Percentiles rank a stretch among this genome's conserved stretches.
Evolutionary conservation across 331 rosid genomes (phyloP).

Genomic region (Malus hybrid): DNA sequence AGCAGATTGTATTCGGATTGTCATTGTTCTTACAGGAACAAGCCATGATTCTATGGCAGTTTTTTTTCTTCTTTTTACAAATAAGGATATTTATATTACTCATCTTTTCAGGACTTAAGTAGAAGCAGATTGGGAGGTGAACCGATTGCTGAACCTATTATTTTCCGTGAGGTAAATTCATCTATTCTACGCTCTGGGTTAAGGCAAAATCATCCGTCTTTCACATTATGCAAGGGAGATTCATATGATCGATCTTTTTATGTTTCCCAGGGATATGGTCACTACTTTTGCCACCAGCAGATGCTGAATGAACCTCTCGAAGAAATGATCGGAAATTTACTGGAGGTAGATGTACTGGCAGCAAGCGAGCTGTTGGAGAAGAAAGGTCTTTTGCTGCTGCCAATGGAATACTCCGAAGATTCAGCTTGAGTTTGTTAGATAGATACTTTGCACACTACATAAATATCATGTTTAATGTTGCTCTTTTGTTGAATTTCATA

Average conservation of each 20-base stretch:
- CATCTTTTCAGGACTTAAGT: slow-evolving; percentile 55
- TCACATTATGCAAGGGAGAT: not conserved
- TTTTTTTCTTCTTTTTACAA: not conserved
- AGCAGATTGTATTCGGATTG: not conserved
- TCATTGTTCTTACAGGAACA: not conserved
- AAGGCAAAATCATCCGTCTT: not conserved
- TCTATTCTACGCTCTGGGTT: not conserved
- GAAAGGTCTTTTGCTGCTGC: slow-evolving; percentile 63
- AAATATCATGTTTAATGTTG: not conserved
- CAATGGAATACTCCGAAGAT: slow-evolving; percentile 45
- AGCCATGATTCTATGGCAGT: not conserved
- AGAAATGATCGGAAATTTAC: slow-evolving; percentile 79
- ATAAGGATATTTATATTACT: not conserved
- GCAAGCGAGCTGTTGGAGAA: slow-evolving; percentile 60
- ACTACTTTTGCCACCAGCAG: slow-evolving; percentile 49
- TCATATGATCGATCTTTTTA: not conserved
- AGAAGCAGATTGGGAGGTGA: slow-evolving; percentile 56
- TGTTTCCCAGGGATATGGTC: slow-evolving; percentile 74
- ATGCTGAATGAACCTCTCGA: slow-evolving; percentile 72
- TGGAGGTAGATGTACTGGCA: slow-evolving; percentile 56
- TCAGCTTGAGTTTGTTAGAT: slow-evolving; percentile 17
- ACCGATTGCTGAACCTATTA: slow-evolving; percentile 46
- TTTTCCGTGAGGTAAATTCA: slow-evolving; percentile 60
- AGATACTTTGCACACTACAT: not conserved
- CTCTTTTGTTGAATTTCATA: not conserved